These are phyloP conservation scores for Onygenales sp. DNA, from an alignment of 2,329 filamentous ascomycete species.

Conservation along the genomic window DNA sequence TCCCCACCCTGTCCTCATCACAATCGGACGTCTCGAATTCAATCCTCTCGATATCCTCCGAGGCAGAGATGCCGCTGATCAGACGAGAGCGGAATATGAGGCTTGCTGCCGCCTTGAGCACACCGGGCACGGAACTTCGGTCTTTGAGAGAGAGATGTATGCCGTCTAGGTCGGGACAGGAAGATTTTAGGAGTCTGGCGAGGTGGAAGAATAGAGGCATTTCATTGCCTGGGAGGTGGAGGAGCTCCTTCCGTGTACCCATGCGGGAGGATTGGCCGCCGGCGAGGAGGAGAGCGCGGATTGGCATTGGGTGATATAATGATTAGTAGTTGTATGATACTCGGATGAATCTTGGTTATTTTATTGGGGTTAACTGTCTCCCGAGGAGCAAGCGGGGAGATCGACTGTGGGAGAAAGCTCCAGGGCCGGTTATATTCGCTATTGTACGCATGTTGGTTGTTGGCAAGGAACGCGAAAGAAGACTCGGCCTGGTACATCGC, in stretches of 20 bases:
- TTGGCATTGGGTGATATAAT: not conserved
- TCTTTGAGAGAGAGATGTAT: constrained; percentile 19
- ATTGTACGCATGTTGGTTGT: too few species aligned
- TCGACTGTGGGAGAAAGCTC: too few species aligned
- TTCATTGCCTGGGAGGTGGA: constrained; percentile 17
- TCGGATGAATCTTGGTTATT: too few species aligned
- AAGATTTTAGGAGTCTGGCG: constrained; percentile 14
- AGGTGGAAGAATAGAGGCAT: constrained; percentile 20
- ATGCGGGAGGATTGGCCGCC: constrained; percentile 24
- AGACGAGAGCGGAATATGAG: not conserved
- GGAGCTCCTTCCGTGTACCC: constrained; percentile 23
- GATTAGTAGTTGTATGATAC: too few species aligned
- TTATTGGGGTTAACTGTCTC: too few species aligned
- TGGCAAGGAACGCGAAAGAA: too few species aligned
- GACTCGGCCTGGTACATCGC: too few species aligned
- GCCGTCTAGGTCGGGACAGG: constrained; percentile 15
- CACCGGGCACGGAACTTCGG: not conserved
- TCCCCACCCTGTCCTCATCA: constrained; percentile 6
- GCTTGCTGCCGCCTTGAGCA: not conserved
- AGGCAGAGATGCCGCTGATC: not conserved
- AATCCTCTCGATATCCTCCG: not conserved
- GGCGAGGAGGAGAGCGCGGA: constrained; percentile 21
- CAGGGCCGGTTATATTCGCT: too few species aligned
- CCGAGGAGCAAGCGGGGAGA: too few species aligned
- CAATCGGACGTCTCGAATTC: not conserved